Evolutionary conservation across 805 yeast species (phyloP), one percentile per base, ranked within the genome.

Genomic region (Yamadazyma endophytica): DNA sequence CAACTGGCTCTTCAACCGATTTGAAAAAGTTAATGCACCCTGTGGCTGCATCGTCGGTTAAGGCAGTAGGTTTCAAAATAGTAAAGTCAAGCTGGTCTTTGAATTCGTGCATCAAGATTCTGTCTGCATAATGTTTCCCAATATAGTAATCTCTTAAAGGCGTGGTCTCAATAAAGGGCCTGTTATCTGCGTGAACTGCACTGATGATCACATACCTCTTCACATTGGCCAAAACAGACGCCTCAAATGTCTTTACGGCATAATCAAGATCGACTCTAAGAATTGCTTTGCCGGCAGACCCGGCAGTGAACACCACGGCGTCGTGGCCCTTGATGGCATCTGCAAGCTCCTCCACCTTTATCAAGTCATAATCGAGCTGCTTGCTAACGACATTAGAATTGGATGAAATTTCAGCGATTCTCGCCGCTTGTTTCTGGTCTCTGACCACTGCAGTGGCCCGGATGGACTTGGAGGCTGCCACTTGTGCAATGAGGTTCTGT

Each of bases 61-160:
- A 58, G 9, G 30, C 7, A 2, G 78, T 75, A 1, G 84, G 84
- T 40, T 68, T 73, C 28, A 78, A 49, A 29, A 78, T 75, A 1
- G 83, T 77, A 58, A 61, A 78, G 41, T 75, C 72, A 41, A 71
- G 57, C n/a, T 35, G 25, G 2, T 54, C 49, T 8, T 64, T 49
- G 17, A 54, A 50, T 34, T 67, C 65, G 31, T 68, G 42, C 26
- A 56, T 60, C 38, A 58, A 51, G 17, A 56, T 48, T 26, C 62
- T 49, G 46, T 79, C 85, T 4, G 84, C 82, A 32, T 75, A 74
- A 44, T 70, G 71, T 53, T 79, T 79, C 9, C 82, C 78, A 35
- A 75, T 73, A 42, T 67, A 78, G 54, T 79, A 78, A 17, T 70
- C 51, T 24, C 72, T 44, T 6, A 64, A 44, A 3, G 50, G 34